A percentile compares a stretch with the other conserved stretches of the same genome.
These are phyloP conservation scores for Amaranthus tricolor DNA, from an alignment of 179 eudicot genomes.

Conservation along the genomic window DNA sequence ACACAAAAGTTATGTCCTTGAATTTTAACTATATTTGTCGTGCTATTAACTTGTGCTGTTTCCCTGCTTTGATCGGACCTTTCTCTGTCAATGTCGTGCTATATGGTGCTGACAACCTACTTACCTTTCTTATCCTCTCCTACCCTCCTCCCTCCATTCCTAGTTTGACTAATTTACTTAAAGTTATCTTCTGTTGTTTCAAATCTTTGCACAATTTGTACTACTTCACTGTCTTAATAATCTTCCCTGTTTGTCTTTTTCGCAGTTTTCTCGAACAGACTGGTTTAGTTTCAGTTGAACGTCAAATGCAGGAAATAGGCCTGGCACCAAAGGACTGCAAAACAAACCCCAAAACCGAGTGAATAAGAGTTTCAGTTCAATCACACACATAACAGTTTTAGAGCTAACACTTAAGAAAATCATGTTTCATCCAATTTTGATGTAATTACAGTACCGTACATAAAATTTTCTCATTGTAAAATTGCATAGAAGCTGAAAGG, in stretches of 20 bases:
- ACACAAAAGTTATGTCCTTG: too few relatives aligned
- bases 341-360: slow-evolving; percentile 41
- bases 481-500: neutral
- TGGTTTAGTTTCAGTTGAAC: slow-evolving; percentile 75
- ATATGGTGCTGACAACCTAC: neutral
- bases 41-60: neutral
- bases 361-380: slow-evolving; percentile 8
- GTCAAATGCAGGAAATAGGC: slow-evolving; percentile 81
- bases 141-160: neutral
- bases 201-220: neutral
- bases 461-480: neutral
- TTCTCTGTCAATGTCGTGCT: neutral
- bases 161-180: neutral
- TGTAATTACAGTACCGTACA: neutral
- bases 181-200: neutral
- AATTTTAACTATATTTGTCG: neutral
- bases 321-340: slow-evolving; percentile 38
- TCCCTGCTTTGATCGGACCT: neutral
- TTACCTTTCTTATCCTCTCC: neutral
- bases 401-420: neutral
- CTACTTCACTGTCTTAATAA: neutral
- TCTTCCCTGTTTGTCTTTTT: neutral
- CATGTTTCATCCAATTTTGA: neutral
- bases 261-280: slow-evolving; percentile 80
- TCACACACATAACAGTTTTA: neutral